Percentiles rank a stretch among this genome's conserved stretches.
Evolutionary conservation across 805 yeast species (phyloP).

Genomic region (Cyberlindnera bimundalis): DNA sequence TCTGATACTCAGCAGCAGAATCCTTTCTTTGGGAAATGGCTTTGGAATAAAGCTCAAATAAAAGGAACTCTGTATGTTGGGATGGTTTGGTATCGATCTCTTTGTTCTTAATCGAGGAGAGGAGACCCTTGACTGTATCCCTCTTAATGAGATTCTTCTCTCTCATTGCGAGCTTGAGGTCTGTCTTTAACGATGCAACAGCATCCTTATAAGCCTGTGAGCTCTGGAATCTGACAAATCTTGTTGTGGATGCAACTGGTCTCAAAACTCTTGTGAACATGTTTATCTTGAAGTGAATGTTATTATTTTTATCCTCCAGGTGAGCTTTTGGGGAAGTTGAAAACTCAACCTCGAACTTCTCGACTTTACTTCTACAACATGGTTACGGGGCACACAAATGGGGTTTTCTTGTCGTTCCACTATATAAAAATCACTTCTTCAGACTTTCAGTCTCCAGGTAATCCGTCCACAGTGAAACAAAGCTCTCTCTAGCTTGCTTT

Average conservation of each 20-base stretch:
- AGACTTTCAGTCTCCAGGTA: constrained; percentile 67
- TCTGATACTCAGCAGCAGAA: constrained; percentile 44
- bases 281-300: too few species aligned
- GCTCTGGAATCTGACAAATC: constrained; percentile 31
- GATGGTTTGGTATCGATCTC: constrained; percentile 37
- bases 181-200: constrained; percentile 35
- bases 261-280: constrained; percentile 9
- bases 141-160: constrained; percentile 40
- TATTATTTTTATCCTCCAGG: too few species aligned
- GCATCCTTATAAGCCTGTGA: constrained; percentile 34
- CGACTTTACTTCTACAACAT: neutral
- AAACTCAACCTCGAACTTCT: too few species aligned
- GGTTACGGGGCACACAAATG: constrained; percentile 1
- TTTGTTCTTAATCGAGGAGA: constrained; percentile 42
- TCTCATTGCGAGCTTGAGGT: constrained; percentile 46
- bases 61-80: constrained; percentile 33
- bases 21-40: constrained; percentile 47
- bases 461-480: constrained; percentile 78
- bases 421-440: neutral
- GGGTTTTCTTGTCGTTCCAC: neutral
- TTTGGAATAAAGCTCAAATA: constrained; percentile 38
- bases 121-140: constrained; percentile 42
- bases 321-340: too few species aligned
- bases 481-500: constrained; percentile 38
- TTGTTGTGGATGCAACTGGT: neutral